Evolutionary conservation across 768 basidiomycete genomes (phyloP).

Genomic region (Dentipellis fragilis): DNA sequence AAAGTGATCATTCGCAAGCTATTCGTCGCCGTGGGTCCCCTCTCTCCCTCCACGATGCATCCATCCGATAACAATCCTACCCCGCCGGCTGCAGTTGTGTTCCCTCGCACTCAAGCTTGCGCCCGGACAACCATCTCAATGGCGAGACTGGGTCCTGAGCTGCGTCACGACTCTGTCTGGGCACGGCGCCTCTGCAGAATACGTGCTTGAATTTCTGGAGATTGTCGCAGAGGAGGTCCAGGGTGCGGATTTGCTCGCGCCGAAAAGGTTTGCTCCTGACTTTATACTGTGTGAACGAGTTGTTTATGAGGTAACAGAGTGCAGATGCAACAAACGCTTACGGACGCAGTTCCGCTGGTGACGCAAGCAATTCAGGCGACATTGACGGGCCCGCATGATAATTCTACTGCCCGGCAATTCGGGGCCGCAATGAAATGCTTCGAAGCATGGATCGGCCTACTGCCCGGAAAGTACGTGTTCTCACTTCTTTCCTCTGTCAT

Average conservation of each 20-base stretch:
- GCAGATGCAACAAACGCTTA: slow-evolving; percentile 55
- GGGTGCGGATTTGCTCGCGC: slow-evolving; percentile 62
- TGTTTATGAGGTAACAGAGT: slow-evolving; percentile 28
- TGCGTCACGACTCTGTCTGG: slow-evolving; percentile 53
- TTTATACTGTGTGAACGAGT: neutral
- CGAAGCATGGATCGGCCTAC: slow-evolving; percentile 69
- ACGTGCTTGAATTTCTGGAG: slow-evolving; percentile 64
- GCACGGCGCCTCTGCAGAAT: slow-evolving; percentile 46
- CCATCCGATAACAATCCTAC: neutral
- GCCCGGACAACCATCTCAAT: slow-evolving; percentile 44
- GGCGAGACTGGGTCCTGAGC: slow-evolving; percentile 71
- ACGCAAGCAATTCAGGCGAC: slow-evolving; percentile 55
- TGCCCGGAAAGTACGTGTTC: slow-evolving; percentile 52
- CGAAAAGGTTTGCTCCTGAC: slow-evolving; percentile 53
- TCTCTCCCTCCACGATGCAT: neutral
- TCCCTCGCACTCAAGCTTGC: slow-evolving; percentile 65
- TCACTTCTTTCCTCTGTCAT: neutral
- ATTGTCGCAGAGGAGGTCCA: slow-evolving; percentile 81
- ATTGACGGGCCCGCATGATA: slow-evolving; percentile 30
- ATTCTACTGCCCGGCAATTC: slow-evolving; percentile 34
- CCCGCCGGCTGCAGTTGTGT: neutral
- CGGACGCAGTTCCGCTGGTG: slow-evolving; percentile 61
- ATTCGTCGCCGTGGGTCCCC: slow-evolving; percentile 66
- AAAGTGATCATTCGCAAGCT: slow-evolving; percentile 78
- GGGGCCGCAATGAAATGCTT: slow-evolving; percentile 70